Evolutionary conservation across 768 basidiomycete species (phyloP).

Genomic region (Leccinum pellstonianum): DNA sequence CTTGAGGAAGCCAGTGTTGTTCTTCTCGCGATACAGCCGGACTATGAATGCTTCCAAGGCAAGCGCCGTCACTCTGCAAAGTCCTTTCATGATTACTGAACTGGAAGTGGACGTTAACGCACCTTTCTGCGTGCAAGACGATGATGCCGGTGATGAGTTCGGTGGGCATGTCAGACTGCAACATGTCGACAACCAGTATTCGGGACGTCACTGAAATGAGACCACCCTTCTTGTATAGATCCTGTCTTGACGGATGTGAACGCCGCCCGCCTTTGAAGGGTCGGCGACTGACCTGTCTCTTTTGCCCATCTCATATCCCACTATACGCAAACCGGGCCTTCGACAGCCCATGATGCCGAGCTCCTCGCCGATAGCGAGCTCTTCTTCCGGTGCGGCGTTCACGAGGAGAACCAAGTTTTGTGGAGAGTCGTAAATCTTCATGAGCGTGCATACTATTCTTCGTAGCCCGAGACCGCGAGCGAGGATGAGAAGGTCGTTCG

Average conservation of each 20-base stretch:
- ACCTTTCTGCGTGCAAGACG: conserved; percentile 91
- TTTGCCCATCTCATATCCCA: conserved; percentile 77
- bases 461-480: conserved; percentile 91
- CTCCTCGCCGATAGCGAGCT: conserved; percentile 88
- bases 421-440: conserved; percentile 91
- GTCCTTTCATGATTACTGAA: not conserved
- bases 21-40: conserved; percentile 86
- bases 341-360: conserved; percentile 89
- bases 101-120: conserved; percentile 12
- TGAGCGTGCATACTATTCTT: conserved; percentile 75
- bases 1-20: conserved; percentile 88
- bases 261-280: not conserved
- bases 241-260: conserved; percentile 53
- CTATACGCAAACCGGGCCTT: conserved; percentile 77
- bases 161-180: conserved; percentile 81
- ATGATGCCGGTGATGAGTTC: conserved; percentile 87
- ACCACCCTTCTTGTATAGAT: conserved; percentile 84
- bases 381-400: conserved; percentile 83
- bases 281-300: conserved; percentile 64
- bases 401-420: conserved; percentile 83
- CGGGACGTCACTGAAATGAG: conserved; percentile 90
- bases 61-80: conserved; percentile 74
- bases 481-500: conserved; percentile 71
- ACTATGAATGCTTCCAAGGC: conserved; percentile 92
- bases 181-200: conserved; percentile 93